Conservation (phyloP, 768 basidiomycete genomes). For the Auricularia cornea region DNA sequence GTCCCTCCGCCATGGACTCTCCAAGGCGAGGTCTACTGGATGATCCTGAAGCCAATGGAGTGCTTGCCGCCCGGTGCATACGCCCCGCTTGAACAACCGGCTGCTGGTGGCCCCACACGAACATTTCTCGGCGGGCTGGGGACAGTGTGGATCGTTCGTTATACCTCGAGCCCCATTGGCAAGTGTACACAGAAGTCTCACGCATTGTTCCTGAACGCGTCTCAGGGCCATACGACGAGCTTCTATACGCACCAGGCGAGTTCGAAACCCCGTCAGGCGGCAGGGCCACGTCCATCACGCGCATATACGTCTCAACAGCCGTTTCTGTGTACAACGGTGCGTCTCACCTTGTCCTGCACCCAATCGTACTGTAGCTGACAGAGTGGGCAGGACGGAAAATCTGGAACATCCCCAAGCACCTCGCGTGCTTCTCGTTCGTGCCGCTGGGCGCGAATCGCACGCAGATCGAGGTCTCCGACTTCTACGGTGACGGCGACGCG, state of each 20-base stretch:
- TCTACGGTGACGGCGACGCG: background rate
- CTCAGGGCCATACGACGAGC: slow-evolving; percentile 11
- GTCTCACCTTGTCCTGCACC: background rate
- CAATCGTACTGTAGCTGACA: background rate
- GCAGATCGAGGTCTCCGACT: background rate
- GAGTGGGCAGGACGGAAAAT: slow-evolving; percentile 4
- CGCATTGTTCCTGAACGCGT: too few relatives aligned
- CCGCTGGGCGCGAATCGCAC: background rate
- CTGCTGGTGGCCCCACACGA: background rate
- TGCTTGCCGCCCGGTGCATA: background rate
- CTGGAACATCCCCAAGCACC: slow-evolving; percentile 11
- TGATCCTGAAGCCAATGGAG: background rate
- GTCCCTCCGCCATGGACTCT: background rate
- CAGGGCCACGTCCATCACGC: background rate
- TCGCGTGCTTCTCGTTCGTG: slow-evolving; percentile 8
- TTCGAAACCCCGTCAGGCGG: slow-evolving; percentile 8
- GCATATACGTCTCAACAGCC: slow-evolving; percentile 10
- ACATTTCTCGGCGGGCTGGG: background rate
- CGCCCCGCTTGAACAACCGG: background rate
- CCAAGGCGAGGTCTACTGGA: background rate
- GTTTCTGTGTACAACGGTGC: slow-evolving; percentile 10
- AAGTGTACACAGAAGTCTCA: too few relatives aligned
- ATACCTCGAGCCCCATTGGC: background rate
- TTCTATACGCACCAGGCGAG: slow-evolving; percentile 7
- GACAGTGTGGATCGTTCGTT: background rate